phyloP scores from a whole-genome alignment of 1,139 yeast species.

The Debaryomyces nepalensis region DNA sequence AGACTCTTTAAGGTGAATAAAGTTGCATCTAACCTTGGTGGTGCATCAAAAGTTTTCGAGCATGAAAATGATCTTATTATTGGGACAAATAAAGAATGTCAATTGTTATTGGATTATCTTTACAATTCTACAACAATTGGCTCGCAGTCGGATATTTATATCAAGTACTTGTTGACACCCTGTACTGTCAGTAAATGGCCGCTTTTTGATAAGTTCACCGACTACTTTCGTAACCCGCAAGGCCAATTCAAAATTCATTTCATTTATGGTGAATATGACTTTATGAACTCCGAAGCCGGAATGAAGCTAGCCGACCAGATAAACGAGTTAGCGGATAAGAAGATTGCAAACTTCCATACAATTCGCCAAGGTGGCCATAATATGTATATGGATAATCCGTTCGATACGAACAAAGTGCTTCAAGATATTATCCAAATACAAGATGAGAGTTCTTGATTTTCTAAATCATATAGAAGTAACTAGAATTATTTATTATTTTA shows the following conservation, averaged over 20 bases:
- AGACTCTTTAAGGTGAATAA: slow-evolving; percentile 51
- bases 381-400: slow-evolving; percentile 52
- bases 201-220: slow-evolving; percentile 61
- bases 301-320: slow-evolving; percentile 48
- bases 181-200: slow-evolving; percentile 82
- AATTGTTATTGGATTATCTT: slow-evolving; percentile 56
- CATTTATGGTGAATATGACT: slow-evolving; percentile 82
- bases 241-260: slow-evolving; percentile 52
- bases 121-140: slow-evolving; percentile 64
- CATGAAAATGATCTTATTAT: slow-evolving; percentile 38
- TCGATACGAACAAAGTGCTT: slow-evolving; percentile 52
- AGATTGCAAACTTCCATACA: slow-evolving; percentile 27
- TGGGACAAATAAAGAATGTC: slow-evolving; percentile 50
- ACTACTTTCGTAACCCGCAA: slow-evolving; percentile 25
- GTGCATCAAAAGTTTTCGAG: slow-evolving; percentile 30
- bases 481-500: neutral
- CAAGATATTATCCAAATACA: slow-evolving; percentile 1
- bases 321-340: slow-evolving; percentile 21
- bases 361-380: slow-evolving; percentile 52
- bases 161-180: slow-evolving; percentile 68
- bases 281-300: slow-evolving; percentile 86
- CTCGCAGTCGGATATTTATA: slow-evolving; percentile 68
- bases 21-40: slow-evolving; percentile 40
- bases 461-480: neutral
- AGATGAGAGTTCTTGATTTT: neutral